These are phyloP conservation scores for Calonectria pauciramosa DNA, from an alignment of 2,329 filamentous ascomycete species.

Conservation along the genomic window DNA sequence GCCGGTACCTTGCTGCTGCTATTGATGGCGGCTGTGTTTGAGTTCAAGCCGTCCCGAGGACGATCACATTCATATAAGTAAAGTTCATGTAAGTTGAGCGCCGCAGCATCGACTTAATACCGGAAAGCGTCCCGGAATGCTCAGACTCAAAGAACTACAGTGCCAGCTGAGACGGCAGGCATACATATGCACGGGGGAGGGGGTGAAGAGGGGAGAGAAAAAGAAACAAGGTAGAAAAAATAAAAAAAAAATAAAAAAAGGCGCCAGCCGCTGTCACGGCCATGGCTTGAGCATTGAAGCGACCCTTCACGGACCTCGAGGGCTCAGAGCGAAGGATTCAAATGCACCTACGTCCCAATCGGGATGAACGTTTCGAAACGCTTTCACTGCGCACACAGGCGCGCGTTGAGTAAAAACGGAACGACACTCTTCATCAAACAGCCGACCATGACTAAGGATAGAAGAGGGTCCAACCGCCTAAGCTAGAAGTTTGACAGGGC, in stretches of 20 bases:
- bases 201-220: neutral
- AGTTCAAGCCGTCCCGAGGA: constrained; percentile 18
- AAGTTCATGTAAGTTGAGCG: constrained; percentile 34
- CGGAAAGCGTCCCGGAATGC: constrained; percentile 3
- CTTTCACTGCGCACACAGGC: neutral
- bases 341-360: neutral
- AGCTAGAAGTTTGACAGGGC: constrained; percentile 45
- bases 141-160: neutral
- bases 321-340: neutral
- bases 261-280: neutral
- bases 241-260: neutral
- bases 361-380: constrained; percentile 21
- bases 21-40: constrained; percentile 9
- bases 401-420: constrained; percentile 10
- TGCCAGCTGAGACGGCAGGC: neutral
- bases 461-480: constrained; percentile 27
- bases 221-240: too few relatives aligned
- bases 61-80: neutral
- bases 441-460: neutral
- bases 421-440: constrained; percentile 1
- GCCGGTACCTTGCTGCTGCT: neutral
- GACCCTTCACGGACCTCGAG: neutral
- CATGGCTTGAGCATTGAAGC: neutral
- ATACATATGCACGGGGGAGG: neutral
- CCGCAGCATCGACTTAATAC: constrained; percentile 38